phyloP scores from a whole-genome alignment of 768 basidiomycete species.

The Boletus vinaceobasis region DNA sequence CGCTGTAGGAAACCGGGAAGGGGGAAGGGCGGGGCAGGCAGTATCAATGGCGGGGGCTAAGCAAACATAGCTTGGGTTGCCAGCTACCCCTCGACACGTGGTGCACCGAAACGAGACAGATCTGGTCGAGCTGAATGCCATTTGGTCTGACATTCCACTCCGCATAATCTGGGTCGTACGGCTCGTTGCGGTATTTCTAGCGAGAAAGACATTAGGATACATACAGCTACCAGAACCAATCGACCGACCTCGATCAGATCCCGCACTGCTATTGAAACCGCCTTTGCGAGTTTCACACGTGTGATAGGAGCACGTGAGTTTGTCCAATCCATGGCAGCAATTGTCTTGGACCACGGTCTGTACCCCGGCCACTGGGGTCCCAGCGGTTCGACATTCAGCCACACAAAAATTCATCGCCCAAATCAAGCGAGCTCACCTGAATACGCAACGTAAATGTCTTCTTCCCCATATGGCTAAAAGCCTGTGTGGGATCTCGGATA shows the following conservation, averaged over 20 bases:
- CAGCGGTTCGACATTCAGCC: not conserved
- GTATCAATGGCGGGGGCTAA: constrained; percentile 14
- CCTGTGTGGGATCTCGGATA: constrained; percentile 52
- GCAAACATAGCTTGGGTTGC: constrained; percentile 69
- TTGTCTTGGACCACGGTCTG: constrained; percentile 67
- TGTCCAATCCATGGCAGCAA: constrained; percentile 73
- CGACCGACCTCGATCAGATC: constrained; percentile 56
- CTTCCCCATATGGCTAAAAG: constrained; percentile 58
- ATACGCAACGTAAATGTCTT: constrained; percentile 75
- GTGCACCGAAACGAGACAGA: constrained; percentile 66
- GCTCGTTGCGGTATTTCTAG: constrained; percentile 14
- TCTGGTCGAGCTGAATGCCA: constrained; percentile 24
- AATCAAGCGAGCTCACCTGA: constrained; percentile 44
- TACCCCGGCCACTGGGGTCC: constrained; percentile 72
- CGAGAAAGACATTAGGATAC: constrained; percentile 7
- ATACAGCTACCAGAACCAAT: not conserved
- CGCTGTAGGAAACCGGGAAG: not conserved
- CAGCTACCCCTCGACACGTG: constrained; percentile 79
- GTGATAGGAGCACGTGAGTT: constrained; percentile 74
- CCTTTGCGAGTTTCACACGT: constrained; percentile 68
- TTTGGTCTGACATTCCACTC: constrained; percentile 24
- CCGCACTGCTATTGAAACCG: constrained; percentile 65
- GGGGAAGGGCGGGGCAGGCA: not conserved
- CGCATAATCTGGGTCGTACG: constrained; percentile 7
- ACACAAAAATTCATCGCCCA: not conserved